Evolutionary conservation across 306 rosid genomes (phyloP).

Genomic region (Delonix regia): DNA sequence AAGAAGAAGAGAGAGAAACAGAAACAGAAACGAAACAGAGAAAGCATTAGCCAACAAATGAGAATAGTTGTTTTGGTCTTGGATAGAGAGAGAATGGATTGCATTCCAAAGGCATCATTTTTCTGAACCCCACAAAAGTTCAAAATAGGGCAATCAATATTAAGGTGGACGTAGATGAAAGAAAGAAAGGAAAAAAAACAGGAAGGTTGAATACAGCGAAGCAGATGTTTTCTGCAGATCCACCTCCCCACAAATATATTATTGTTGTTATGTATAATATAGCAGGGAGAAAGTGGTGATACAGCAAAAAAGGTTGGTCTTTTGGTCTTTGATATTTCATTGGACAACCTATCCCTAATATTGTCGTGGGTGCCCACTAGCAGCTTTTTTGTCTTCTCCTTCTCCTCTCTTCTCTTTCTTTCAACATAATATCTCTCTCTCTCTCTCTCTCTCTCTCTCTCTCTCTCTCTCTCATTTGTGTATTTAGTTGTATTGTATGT

Average conservation of each 20-base stretch:
- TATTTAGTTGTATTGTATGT: neutral
- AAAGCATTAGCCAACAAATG: neutral
- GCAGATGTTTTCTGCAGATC: constrained; percentile 56
- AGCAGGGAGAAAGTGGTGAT: constrained; percentile 43
- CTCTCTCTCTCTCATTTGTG: neutral
- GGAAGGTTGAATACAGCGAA: constrained; percentile 66
- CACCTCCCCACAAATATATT: constrained; percentile 44
- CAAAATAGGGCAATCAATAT: constrained; percentile 40
- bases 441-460: neutral
- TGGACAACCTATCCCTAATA: constrained; percentile 5
- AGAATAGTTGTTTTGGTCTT: neutral
- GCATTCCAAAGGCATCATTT: constrained; percentile 29
- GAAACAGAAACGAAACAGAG: neutral
- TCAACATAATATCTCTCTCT: neutral
- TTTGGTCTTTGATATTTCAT: constrained; percentile 27
- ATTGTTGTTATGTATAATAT: constrained; percentile 24
- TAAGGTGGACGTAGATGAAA: constrained; percentile 10
- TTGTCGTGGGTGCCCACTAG: constrained; percentile 6
- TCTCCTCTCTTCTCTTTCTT: neutral
- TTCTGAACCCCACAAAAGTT: constrained; percentile 47
- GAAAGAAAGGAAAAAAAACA: neutral
- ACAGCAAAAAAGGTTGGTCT: constrained; percentile 48
- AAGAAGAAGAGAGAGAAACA: neutral
- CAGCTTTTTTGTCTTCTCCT: constrained; percentile 16
- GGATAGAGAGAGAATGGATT: neutral